phyloP scores from a whole-genome alignment of 106 monocot species.

The Acanthochlamys bracteata region DNA sequence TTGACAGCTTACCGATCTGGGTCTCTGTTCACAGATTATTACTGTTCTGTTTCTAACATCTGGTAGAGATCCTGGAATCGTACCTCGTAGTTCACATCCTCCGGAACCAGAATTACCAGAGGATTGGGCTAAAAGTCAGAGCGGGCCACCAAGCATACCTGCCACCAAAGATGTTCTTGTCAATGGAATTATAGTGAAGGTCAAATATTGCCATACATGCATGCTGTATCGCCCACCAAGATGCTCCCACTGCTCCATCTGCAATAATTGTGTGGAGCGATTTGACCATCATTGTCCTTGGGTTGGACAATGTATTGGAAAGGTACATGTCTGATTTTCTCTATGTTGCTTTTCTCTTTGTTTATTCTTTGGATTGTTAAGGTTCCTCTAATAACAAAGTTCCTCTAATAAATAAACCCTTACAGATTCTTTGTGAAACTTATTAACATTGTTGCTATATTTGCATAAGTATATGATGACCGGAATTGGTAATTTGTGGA shows the following conservation, averaged over 20 bases:
- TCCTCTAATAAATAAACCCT: slow-evolving; percentile 25
- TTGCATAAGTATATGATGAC: too few relatives aligned
- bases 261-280: slow-evolving; percentile 86
- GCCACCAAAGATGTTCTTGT: slow-evolving; percentile 75
- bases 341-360: too few relatives aligned
- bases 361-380: not conserved
- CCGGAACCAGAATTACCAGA: slow-evolving; percentile 44
- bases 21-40: slow-evolving; percentile 34
- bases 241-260: slow-evolving; percentile 93
- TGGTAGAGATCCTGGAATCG: slow-evolving; percentile 65
- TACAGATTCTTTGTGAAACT: too few relatives aligned
- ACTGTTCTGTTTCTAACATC: slow-evolving; percentile 59
- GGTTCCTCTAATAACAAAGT: slow-evolving; percentile 41
- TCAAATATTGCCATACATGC: slow-evolving; percentile 94
- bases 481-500: too few relatives aligned
- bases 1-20: too few relatives aligned
- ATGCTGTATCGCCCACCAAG: slow-evolving; percentile 97
- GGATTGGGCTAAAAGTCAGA: slow-evolving; percentile 22
- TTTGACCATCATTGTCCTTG: slow-evolving; percentile 98
- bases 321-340: too few relatives aligned
- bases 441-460: too few relatives aligned
- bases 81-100: slow-evolving; percentile 59
- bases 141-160: slow-evolving; percentile 36
- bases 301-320: slow-evolving; percentile 92
- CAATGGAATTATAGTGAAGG: slow-evolving; percentile 76